phyloP scores from a whole-genome alignment of 768 basidiomycete genomes.

The Lactarius quietus region DNA sequence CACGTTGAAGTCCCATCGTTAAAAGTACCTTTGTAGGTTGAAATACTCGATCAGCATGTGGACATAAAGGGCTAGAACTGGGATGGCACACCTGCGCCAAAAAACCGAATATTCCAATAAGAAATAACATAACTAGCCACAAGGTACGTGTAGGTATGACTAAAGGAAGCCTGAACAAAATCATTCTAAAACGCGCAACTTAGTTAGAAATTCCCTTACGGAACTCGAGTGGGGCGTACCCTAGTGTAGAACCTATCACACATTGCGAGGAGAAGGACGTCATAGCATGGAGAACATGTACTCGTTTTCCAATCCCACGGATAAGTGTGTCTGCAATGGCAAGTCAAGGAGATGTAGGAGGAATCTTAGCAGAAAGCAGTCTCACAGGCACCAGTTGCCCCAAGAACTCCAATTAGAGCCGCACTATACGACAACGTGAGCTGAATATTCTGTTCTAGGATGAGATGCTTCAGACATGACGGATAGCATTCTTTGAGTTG shows the following conservation, averaged over 20 bases:
- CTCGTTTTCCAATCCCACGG: constrained; percentile 60
- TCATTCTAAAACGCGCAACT: constrained; percentile 40
- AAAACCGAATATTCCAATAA: constrained; percentile 52
- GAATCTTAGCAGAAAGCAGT: constrained; percentile 8
- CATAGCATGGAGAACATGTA: constrained; percentile 70
- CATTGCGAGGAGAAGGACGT: constrained; percentile 61
- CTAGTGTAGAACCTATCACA: constrained; percentile 39
- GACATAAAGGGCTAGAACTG: background rate
- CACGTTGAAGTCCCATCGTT: constrained; percentile 59
- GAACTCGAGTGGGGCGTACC: constrained; percentile 24
- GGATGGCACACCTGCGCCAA: constrained; percentile 37
- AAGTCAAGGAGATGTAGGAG: background rate
- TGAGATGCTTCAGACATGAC: constrained; percentile 44
- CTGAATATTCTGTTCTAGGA: background rate
- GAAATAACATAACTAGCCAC: constrained; percentile 44
- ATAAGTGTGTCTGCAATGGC: constrained; percentile 37
- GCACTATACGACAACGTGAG: constrained; percentile 38
- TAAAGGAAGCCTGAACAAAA: constrained; percentile 38
- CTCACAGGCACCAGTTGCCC: constrained; percentile 68
- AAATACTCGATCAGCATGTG: background rate
- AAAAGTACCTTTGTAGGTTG: constrained; percentile 43
- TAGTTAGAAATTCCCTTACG: background rate
- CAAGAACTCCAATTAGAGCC: constrained; percentile 62
- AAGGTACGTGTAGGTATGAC: constrained; percentile 45
- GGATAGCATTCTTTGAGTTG: constrained; percentile 48